These are phyloP conservation scores for Tolypocladium guangdongense DNA, from an alignment of 2,329 filamentous ascomycete genomes.

Conservation along the genomic window DNA sequence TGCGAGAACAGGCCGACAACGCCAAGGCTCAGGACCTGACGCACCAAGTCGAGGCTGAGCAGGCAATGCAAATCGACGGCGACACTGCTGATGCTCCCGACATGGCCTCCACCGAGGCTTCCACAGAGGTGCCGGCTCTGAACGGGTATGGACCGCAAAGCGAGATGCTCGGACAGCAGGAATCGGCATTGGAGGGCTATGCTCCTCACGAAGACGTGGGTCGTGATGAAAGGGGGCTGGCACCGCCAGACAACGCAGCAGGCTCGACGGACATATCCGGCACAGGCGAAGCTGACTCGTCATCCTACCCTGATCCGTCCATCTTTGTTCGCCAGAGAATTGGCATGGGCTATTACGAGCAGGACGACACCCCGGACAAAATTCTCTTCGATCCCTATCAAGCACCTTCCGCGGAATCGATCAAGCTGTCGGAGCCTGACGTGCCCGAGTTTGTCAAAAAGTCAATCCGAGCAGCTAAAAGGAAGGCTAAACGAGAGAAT, in stretches of 20 bases:
- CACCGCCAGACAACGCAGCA: conserved; percentile 1
- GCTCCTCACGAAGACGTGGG: conserved; percentile 1
- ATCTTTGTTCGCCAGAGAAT: conserved; percentile 36
- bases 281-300: conserved; percentile 17
- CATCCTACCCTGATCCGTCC: conserved; percentile 39
- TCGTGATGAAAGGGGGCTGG: conserved; percentile 5
- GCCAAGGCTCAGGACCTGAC: conserved; percentile 41
- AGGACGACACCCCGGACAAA: conserved; percentile 44
- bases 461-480: conserved; percentile 40
- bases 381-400: conserved; percentile 51
- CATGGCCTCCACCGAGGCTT: not conserved
- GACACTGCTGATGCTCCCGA: not conserved
- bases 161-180: conserved; percentile 17
- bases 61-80: conserved; percentile 8
- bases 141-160: conserved; percentile 20
- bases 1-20: conserved; percentile 44
- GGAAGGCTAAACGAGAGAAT: conserved; percentile 39
- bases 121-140: not conserved
- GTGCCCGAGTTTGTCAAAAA: conserved; percentile 45
- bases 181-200: conserved; percentile 2
- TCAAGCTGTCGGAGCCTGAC: conserved; percentile 32
- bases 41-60: conserved; percentile 16
- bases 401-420: conserved; percentile 33
- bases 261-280: conserved; percentile 10
- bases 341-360: conserved; percentile 51